A percentile compares a stretch with the other conserved stretches of the same genome.
phyloP scores from a whole-genome alignment of 2,329 filamentous ascomycete species.

The Neoscytalidium dimidiatum region DNA sequence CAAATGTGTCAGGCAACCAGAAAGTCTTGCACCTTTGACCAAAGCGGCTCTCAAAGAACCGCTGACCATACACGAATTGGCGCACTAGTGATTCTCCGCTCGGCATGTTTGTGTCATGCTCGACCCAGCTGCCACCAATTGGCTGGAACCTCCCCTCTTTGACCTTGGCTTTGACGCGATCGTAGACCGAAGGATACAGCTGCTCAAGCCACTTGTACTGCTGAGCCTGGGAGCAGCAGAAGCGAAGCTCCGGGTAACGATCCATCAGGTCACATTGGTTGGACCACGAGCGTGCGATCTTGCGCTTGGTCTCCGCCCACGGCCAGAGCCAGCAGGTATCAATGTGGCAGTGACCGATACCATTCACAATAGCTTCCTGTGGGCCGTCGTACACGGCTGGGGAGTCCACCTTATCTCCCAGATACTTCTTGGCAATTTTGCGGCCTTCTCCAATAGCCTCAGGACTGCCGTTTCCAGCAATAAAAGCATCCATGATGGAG shows the following conservation, averaged over 20 bases:
- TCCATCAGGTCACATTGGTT: slow-evolving; percentile 97
- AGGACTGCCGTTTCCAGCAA: slow-evolving; percentile 70
- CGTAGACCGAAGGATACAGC: slow-evolving; percentile 83
- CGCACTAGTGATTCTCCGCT: slow-evolving; percentile 91
- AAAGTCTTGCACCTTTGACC: slow-evolving; percentile 87
- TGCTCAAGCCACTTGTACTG: slow-evolving; percentile 97
- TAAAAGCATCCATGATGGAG: slow-evolving; percentile 86
- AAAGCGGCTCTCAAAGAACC: slow-evolving; percentile 92
- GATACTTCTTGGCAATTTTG: slow-evolving; percentile 78
- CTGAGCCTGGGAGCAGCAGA: slow-evolving; percentile 90
- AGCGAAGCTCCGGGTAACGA: slow-evolving; percentile 88
- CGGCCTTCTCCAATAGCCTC: slow-evolving; percentile 78
- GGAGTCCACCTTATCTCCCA: slow-evolving; percentile 80
- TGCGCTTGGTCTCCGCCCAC: slow-evolving; percentile 95
- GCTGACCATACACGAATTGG: slow-evolving; percentile 93
- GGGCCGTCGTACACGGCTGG: slow-evolving; percentile 79
- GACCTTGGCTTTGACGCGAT: slow-evolving; percentile 88
- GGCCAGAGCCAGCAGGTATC: slow-evolving; percentile 99
- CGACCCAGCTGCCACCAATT: slow-evolving; percentile 97
- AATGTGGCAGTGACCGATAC: slow-evolving; percentile 95
- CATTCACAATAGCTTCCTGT: slow-evolving; percentile 76
- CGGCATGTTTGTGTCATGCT: slow-evolving; percentile 97
- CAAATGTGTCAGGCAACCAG: slow-evolving; percentile 98
- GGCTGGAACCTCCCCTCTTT: slow-evolving; percentile 90
- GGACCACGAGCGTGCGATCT: slow-evolving; percentile 93